phyloP scores from a whole-genome alignment of 192 early-diverging fungal genomes.

The Entophlyctis helioformis region DNA sequence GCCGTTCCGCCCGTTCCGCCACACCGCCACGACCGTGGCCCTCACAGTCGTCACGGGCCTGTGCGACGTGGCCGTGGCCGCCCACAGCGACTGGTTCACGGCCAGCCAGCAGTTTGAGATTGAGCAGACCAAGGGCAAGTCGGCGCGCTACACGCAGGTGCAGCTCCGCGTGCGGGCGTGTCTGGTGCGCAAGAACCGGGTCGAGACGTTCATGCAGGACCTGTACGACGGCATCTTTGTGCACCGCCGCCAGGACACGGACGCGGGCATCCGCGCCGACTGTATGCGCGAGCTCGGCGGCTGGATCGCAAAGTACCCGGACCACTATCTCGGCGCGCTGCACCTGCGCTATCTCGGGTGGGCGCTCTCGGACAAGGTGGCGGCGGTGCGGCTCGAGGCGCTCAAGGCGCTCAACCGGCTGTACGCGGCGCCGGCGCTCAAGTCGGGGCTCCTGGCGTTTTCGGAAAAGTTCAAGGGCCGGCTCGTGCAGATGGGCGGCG shows the following conservation, averaged over 20 bases:
- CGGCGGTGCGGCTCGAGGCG: conserved; percentile 50
- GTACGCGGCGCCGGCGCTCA: conserved; percentile 33
- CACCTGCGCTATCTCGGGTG: conserved; percentile 81
- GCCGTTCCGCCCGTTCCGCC: conserved; percentile 77
- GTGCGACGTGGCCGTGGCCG: conserved; percentile 50
- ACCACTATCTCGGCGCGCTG: conserved; percentile 55
- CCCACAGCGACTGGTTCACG: conserved; percentile 46
- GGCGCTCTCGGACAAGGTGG: conserved; percentile 68
- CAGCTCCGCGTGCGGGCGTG: too few relatives aligned
- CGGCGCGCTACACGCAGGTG: too few relatives aligned
- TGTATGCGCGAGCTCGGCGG: conserved; percentile 68
- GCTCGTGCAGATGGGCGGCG: conserved; percentile 62
- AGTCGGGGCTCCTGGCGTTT: conserved; percentile 44
- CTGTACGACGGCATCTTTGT: conserved; percentile 84
- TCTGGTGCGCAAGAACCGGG: too few relatives aligned
- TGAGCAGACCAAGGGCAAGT: conserved; percentile 29
- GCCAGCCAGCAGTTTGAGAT: conserved; percentile 59
- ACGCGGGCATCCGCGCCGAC: conserved; percentile 70
- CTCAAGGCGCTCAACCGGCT: conserved; percentile 50
- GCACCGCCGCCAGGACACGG: conserved; percentile 80
- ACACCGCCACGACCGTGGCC: conserved; percentile 67
- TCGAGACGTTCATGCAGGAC: conserved; percentile 51
- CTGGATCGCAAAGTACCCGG: conserved; percentile 63
- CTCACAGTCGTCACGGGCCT: conserved; percentile 56
- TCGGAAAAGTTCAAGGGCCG: conserved; percentile 57